phyloP scores from a whole-genome alignment of 306 rosid genomes.

The Castanea sativa region DNA sequence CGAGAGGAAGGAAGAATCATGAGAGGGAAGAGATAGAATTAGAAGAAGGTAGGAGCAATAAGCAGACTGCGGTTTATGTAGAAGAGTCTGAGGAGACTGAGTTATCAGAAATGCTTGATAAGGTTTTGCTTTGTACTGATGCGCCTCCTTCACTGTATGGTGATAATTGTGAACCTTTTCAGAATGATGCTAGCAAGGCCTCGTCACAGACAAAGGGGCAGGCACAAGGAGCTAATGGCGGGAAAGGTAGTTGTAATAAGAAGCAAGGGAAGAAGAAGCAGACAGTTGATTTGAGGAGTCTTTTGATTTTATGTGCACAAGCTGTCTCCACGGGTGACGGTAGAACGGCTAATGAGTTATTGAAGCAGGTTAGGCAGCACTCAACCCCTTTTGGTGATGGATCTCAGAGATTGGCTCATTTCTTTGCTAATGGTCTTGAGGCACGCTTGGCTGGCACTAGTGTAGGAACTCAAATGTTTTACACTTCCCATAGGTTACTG shows the following conservation, averaged over 20 bases:
- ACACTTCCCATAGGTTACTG: not conserved
- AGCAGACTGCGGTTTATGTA: constrained; percentile 39
- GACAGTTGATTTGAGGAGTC: constrained; percentile 53
- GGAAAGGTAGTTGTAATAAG: constrained; percentile 36
- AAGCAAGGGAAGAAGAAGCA: constrained; percentile 20
- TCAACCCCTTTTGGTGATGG: constrained; percentile 68
- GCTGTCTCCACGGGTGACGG: constrained; percentile 59
- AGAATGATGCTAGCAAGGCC: not conserved
- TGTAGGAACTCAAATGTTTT: constrained; percentile 26
- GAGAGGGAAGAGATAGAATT: constrained; percentile 32
- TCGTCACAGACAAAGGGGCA: not conserved
- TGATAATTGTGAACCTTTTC: constrained; percentile 1
- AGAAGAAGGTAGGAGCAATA: constrained; percentile 39
- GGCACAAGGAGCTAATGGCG: not conserved
- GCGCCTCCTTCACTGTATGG: not conserved
- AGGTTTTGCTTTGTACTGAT: constrained; percentile 31
- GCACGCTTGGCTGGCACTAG: constrained; percentile 49
- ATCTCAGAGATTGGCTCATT: constrained; percentile 65
- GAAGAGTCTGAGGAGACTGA: constrained; percentile 36
- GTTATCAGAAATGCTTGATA: constrained; percentile 35
- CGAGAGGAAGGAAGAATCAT: constrained; percentile 35
- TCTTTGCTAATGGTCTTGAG: constrained; percentile 64
- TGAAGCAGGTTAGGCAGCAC: constrained; percentile 59
- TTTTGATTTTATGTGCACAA: constrained; percentile 69
- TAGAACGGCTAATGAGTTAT: constrained; percentile 51